phyloP scores from a whole-genome alignment of 345 rosid genomes.

The Boechera divaricarpa region DNA sequence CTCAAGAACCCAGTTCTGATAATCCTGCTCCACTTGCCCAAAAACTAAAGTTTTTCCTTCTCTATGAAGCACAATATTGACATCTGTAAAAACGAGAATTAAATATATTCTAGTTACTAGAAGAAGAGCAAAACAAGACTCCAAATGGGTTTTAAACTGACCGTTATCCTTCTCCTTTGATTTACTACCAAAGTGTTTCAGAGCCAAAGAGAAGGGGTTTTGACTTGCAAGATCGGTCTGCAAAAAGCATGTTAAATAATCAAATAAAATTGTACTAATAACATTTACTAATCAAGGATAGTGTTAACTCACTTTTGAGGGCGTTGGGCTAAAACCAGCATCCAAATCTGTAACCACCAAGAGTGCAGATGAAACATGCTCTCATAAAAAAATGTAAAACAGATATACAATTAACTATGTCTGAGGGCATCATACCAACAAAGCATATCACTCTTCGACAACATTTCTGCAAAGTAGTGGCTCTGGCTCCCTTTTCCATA shows the following conservation, averaged over 20 bases:
- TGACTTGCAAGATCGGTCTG: constrained; percentile 75
- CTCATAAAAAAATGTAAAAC: not conserved
- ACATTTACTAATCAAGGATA: not conserved
- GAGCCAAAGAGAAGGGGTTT: constrained; percentile 56
- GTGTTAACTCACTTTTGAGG: constrained; percentile 59
- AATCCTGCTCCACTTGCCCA: constrained; percentile 59
- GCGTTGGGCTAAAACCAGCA: constrained; percentile 77
- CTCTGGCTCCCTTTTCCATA: constrained; percentile 73
- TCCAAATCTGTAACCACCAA: constrained; percentile 64
- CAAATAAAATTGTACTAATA: not conserved
- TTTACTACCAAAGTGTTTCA: constrained; percentile 59
- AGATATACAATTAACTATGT: not conserved
- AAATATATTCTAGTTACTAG: not conserved
- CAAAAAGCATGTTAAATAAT: constrained; percentile 10
- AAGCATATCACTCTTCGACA: constrained; percentile 69
- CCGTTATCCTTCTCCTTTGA: constrained; percentile 53
- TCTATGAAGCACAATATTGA: constrained; percentile 48
- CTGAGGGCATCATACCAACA: constrained; percentile 52
- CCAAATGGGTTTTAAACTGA: constrained; percentile 7
- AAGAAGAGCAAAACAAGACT: not conserved
- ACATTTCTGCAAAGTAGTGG: constrained; percentile 59
- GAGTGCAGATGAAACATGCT: not conserved
- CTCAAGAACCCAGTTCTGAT: constrained; percentile 63
- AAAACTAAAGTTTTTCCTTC: constrained; percentile 40
- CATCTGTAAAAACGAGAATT: constrained; percentile 45